Evolutionary conservation across 495 filamentous ascomycete species (phyloP).

Genomic region (Aspergillus kassunensis): DNA sequence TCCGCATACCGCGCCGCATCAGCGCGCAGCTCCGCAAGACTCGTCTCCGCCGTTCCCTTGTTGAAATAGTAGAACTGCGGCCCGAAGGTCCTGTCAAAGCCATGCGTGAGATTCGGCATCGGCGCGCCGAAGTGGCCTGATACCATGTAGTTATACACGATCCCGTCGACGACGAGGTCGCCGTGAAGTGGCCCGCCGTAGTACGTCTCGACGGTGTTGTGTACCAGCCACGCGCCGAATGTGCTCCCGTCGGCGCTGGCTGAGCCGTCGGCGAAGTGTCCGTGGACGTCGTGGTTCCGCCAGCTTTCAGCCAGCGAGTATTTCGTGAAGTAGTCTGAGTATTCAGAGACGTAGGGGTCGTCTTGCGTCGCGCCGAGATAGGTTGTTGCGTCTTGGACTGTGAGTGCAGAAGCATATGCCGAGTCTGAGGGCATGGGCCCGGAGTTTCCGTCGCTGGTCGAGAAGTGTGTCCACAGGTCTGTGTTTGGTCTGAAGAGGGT

Average conservation of each 20-base stretch:
- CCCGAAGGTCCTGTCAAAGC: constrained; percentile 54
- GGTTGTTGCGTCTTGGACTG: constrained; percentile 56
- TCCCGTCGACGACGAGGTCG: constrained; percentile 53
- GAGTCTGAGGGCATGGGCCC: constrained; percentile 47
- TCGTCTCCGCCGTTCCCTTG: constrained; percentile 36
- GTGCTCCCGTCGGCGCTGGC: constrained; percentile 40
- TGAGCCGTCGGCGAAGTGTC: constrained; percentile 48
- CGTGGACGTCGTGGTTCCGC: constrained; percentile 50
- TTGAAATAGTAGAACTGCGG: constrained; percentile 57
- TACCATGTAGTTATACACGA: constrained; percentile 51
- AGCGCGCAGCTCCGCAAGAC: constrained; percentile 37
- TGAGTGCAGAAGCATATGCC: constrained; percentile 33
- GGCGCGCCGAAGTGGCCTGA: constrained; percentile 53
- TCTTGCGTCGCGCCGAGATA: constrained; percentile 45
- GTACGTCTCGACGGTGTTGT: constrained; percentile 55
- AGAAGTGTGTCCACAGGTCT: constrained; percentile 51
- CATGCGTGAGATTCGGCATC: constrained; percentile 53
- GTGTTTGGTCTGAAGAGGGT: constrained; percentile 54
- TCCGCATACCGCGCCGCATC: constrained; percentile 45
- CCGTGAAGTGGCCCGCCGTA: constrained; percentile 54
- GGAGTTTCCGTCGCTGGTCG: constrained; percentile 43
- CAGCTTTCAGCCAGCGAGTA: constrained; percentile 51
- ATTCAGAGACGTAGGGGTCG: constrained; percentile 48
- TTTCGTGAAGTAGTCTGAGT: constrained; percentile 56
- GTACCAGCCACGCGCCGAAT: constrained; percentile 54